Base-by-base conservation (phyloP, 805 yeast species). In the Kuraishia hungarica region DNA sequence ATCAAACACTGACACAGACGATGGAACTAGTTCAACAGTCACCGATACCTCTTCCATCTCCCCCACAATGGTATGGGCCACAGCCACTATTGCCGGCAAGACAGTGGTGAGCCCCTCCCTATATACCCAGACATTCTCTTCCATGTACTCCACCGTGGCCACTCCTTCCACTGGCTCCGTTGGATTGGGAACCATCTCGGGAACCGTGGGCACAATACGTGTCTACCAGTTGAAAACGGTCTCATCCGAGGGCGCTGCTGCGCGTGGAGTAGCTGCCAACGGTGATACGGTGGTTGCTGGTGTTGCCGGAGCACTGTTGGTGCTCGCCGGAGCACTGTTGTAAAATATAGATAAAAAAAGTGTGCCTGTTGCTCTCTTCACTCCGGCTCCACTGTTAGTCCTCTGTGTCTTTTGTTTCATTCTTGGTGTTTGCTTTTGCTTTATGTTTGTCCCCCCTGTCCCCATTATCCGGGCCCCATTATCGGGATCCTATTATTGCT, bases 101-200 rank as follows among this genome's bases (percentile, higher is more conserved):
- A 60, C 64, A 1, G 68, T 71, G n/a, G 70, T 72, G 1, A 70
- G 79, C 1, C 75, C 77, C 54, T 73, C 83, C 0, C 60, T 75
- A 2, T 87, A 71, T 66, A 64, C 77, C 8, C 93, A 87, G 63
- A 55, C 64, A 13, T 86, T 84, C 59, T 48, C 69, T 11, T 55
- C 75, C 13, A 68, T 73, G 56, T 83, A 75, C 59, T 57, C 73
- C 0, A 61, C 78, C 1, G 69, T 82, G 1, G 74, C 75, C 0
- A 53, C 73, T 0, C 83, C 83, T 10, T 66, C 79, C 10, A 62
- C 81, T 0, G 98, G 97, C 2, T 65, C 80, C 2, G 76, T 91
- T 53, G 97, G 97, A 0, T 65, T 93, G 53, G 97, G 97, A 1
- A 71, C 87, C 2, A 64, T 84, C 19, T 61, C 76, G 1, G 97